Evolutionary conservation across 164 flowering plant genomes (phyloP).

Genomic region (Santalum album): DNA sequence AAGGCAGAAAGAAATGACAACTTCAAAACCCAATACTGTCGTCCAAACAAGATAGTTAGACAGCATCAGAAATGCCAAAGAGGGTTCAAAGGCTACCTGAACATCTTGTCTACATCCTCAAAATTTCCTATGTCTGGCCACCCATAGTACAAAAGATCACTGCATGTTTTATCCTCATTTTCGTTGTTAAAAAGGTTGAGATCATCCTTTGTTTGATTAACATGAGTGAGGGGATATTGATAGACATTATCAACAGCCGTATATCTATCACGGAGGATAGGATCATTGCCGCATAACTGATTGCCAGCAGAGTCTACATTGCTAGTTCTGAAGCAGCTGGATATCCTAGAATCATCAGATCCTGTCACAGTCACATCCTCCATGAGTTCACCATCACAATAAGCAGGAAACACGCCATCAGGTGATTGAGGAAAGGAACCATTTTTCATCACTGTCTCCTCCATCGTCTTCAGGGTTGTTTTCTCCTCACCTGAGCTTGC

Average conservation of each 20-base stretch:
- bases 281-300: constrained; percentile 27
- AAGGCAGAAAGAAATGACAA: no score
- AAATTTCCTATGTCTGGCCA: constrained; percentile 81
- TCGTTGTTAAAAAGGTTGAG: constrained; percentile 38
- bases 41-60: no score
- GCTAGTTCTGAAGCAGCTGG: constrained; percentile 27
- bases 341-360: constrained; percentile 26
- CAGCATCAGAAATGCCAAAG: no score
- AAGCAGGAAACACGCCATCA: constrained; percentile 28
- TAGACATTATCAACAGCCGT: constrained; percentile 28
- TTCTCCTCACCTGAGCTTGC: constrained; percentile 22
- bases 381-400: constrained; percentile 26
- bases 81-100: constrained; percentile 69
- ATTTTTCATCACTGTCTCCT: constrained; percentile 35
- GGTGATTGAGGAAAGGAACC: constrained; percentile 41
- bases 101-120: constrained; percentile 86
- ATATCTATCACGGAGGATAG: constrained; percentile 24
- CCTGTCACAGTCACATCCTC: constrained; percentile 24
- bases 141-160: constrained; percentile 42
- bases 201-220: constrained; percentile 39
- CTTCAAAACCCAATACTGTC: no score
- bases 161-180: constrained; percentile 35
- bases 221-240: constrained; percentile 31
- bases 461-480: constrained; percentile 22
- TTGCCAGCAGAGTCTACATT: constrained; percentile 19